phyloP scores from a whole-genome alignment of 441 rosid species.

The Gossypium schwendimanii region DNA sequence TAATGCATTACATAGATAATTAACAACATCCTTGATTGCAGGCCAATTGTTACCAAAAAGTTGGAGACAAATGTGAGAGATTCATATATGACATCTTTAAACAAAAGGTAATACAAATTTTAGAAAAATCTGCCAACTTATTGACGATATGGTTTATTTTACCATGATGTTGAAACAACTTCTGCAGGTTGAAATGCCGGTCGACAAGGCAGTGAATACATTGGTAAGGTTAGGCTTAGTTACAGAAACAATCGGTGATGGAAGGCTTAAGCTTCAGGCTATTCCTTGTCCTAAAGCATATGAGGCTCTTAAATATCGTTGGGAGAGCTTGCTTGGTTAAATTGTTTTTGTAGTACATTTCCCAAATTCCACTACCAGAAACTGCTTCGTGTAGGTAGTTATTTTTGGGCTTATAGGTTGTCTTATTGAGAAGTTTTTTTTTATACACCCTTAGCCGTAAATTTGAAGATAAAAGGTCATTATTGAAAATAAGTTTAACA shows the following conservation, averaged over 20 bases:
- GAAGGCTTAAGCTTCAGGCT: conserved; percentile 41
- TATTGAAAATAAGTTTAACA: neutral
- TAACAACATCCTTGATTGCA: conserved; percentile 22
- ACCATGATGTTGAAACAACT: neutral
- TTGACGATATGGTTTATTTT: conserved; percentile 10
- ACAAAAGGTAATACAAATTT: conserved; percentile 43
- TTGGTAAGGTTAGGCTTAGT: conserved; percentile 68
- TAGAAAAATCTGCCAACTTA: neutral
- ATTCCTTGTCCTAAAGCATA: conserved; percentile 54
- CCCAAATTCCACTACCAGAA: neutral
- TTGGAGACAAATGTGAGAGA: conserved; percentile 76
- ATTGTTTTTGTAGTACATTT: neutral
- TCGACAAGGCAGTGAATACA: conserved; percentile 60
- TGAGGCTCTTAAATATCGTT: conserved; percentile 42
- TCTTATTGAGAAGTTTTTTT: too few relatives aligned
- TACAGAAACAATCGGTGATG: conserved; percentile 41
- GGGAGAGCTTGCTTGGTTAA: neutral
- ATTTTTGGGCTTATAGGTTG: too few relatives aligned
- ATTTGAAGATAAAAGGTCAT: too few relatives aligned
- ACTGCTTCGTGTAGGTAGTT: neutral
- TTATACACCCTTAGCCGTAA: too few relatives aligned
- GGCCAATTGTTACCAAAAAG: conserved; percentile 35
- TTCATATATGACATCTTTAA: conserved; percentile 57
- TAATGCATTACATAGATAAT: conserved; percentile 5
- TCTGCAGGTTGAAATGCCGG: conserved; percentile 81